These are phyloP conservation scores for Gigaspora rosea DNA, from an alignment of 192 early-diverging fungal genomes.

Conservation along the genomic window DNA sequence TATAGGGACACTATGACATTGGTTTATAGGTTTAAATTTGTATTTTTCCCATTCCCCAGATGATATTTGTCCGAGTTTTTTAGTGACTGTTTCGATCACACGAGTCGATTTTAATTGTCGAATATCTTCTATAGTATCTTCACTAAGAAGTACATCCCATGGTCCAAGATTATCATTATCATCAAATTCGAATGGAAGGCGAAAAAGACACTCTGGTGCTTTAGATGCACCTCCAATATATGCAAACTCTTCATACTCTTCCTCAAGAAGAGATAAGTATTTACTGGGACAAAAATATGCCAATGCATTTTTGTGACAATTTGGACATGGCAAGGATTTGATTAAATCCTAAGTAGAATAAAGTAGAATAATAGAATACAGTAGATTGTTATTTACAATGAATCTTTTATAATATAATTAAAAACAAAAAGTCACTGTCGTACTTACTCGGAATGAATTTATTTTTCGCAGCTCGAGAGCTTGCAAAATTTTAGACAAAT, in stretches of 20 bases:
- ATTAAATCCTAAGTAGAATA: not conserved
- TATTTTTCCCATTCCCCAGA: not conserved
- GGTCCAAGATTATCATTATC: not conserved
- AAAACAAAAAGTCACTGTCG: not conserved
- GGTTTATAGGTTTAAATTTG: not conserved
- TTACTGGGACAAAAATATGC: not conserved
- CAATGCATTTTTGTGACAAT: not conserved
- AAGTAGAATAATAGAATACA: not conserved
- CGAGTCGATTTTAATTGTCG: not conserved
- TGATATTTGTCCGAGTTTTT: not conserved
- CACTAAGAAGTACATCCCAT: slow-evolving; percentile 11
- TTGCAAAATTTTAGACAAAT: no score
- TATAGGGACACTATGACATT: not conserved
- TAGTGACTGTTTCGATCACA: not conserved
- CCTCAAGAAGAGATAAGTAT: not conserved
- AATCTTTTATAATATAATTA: not conserved
- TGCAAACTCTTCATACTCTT: no score
- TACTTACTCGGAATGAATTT: no score
- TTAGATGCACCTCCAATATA: not conserved
- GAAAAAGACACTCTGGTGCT: not conserved
- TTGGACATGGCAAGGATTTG: not conserved
- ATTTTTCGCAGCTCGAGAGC: no score
- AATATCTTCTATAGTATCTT: not conserved
- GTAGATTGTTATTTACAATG: not conserved
- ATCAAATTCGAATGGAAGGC: slow-evolving; percentile 25